These are phyloP conservation scores for Ormosia emarginata DNA, from an alignment of 306 rosid species.

Conservation along the genomic window DNA sequence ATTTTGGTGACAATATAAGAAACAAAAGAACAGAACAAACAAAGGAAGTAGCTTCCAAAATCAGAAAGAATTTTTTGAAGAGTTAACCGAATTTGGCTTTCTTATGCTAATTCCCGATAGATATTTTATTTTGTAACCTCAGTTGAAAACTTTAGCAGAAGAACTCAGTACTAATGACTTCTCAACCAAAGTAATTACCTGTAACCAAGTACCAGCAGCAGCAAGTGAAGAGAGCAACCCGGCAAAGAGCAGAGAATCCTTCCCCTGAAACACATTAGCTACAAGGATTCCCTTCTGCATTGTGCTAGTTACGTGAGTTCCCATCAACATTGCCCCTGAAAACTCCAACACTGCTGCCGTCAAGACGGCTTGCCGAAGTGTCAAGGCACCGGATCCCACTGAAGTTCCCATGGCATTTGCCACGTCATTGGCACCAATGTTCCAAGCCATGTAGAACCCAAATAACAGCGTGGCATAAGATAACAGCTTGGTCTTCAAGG, in stretches of 20 bases:
- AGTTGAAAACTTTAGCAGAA: neutral
- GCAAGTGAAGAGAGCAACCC: constrained; percentile 93
- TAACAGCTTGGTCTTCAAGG: constrained; percentile 55
- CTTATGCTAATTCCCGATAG: neutral
- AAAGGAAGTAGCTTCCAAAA: neutral
- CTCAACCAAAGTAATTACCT: constrained; percentile 40
- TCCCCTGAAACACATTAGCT: constrained; percentile 73
- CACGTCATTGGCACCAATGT: constrained; percentile 95
- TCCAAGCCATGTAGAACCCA: constrained; percentile 99
- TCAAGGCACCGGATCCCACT: constrained; percentile 88
- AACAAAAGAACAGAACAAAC: neutral
- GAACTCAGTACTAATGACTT: neutral
- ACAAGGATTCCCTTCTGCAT: constrained; percentile 96
- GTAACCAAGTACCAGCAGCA: constrained; percentile 98
- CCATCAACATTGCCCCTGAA: constrained; percentile 83
- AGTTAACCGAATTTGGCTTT: neutral
- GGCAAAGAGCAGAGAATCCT: constrained; percentile 62
- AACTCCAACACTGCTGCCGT: constrained; percentile 86
- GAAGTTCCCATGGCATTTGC: constrained; percentile 99
- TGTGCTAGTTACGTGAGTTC: constrained; percentile 83
- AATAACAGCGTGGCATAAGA: constrained; percentile 65
- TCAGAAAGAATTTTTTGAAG: neutral
- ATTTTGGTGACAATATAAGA: neutral
- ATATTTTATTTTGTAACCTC: neutral
- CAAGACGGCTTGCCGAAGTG: constrained; percentile 77